Conservation (phyloP, 306 rosid genomes). For the Herpetospermum pedunculosum region DNA sequence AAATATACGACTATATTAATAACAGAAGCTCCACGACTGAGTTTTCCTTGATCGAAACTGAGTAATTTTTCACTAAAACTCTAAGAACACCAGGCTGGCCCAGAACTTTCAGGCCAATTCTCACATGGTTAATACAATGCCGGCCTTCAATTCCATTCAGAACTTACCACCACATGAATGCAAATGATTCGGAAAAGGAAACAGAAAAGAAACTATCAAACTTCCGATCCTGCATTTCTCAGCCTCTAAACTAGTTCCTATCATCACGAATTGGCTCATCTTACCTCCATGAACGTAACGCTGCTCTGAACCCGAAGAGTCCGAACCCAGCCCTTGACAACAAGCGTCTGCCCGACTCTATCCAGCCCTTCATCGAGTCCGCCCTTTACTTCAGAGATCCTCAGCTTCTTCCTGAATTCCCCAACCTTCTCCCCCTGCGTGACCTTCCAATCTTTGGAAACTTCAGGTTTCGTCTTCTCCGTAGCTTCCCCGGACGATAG, state of each 20-base stretch:
- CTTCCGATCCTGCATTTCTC: not conserved
- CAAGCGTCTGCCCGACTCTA: slow-evolving; percentile 41
- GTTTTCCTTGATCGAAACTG: not conserved
- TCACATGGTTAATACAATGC: not conserved
- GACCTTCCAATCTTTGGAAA: slow-evolving; percentile 10
- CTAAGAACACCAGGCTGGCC: not conserved
- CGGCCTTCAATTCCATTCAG: not conserved
- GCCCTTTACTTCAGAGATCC: slow-evolving; percentile 48
- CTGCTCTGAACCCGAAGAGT: slow-evolving; percentile 73
- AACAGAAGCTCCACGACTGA: not conserved
- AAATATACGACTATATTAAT: not conserved
- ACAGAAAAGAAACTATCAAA: not conserved
- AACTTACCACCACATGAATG: not conserved
- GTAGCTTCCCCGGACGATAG: slow-evolving; percentile 37
- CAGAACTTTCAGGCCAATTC: not conserved
- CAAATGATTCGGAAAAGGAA: not conserved
- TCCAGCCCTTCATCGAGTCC: slow-evolving; percentile 41
- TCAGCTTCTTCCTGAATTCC: slow-evolving; percentile 69
- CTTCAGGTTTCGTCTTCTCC: slow-evolving; percentile 20
- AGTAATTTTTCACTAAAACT: not conserved
- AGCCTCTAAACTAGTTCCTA: not conserved
- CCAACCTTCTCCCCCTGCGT: slow-evolving; percentile 28
- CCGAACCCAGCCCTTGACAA: slow-evolving; percentile 75
- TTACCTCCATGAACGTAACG: slow-evolving; percentile 77
- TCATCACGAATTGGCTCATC: not conserved